Conservation (phyloP, 202 grass and related monocot species). For the Setaria italica region DNA sequence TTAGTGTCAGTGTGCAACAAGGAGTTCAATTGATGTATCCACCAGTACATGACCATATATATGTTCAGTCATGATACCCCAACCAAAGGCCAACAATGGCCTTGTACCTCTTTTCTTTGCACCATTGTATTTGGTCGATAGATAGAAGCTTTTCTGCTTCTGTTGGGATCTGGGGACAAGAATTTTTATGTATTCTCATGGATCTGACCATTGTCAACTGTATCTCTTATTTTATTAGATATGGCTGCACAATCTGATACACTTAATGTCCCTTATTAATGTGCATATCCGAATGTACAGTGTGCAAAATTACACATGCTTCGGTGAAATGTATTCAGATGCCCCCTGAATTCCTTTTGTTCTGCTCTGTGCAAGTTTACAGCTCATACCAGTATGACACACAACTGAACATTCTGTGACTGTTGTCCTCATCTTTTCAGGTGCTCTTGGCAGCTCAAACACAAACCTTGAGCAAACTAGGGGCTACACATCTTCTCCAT, state of each 20-base stretch:
- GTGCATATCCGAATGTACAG: not conserved
- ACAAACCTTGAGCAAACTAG: constrained; percentile 41
- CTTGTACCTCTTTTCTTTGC: not conserved
- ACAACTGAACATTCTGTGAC: not conserved
- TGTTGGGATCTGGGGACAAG: not conserved
- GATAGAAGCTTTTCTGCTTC: not conserved
- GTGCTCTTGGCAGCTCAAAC: constrained; percentile 49
- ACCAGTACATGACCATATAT: not conserved
- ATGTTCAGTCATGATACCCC: not conserved
- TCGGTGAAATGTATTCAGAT: constrained; percentile 1
- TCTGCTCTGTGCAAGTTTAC: not conserved
- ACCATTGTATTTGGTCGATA: not conserved
- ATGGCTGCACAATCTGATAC: not conserved
- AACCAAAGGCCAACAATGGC: not conserved
- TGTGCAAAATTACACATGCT: not conserved
- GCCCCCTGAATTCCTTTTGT: not conserved
- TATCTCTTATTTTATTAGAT: not conserved
- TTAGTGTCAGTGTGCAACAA: not conserved
- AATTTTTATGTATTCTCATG: not conserved
- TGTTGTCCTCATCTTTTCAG: constrained; percentile 36
- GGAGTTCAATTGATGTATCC: not conserved
- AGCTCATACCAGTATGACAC: not conserved
- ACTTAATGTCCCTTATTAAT: not conserved
- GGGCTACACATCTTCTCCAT: constrained; percentile 27
- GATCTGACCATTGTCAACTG: not conserved